Evolutionary conservation across 2,329 filamentous ascomycete genomes (phyloP).

Genomic region (Xylariaceae sp.): DNA sequence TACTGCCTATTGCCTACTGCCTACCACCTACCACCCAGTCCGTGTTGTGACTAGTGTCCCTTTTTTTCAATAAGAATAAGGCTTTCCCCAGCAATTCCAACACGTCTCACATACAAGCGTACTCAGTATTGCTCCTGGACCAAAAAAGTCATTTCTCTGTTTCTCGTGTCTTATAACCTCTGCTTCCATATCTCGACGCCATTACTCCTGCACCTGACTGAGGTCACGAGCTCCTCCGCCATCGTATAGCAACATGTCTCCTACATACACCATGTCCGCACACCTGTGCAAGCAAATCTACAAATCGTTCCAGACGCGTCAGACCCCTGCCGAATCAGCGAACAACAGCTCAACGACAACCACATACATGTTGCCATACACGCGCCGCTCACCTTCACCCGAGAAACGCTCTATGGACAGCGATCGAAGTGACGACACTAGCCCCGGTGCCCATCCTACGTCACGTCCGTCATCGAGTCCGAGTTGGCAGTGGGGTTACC

Average conservation of each 20-base stretch:
- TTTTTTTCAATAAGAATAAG: not conserved
- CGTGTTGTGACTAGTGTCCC: not conserved
- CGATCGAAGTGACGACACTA: constrained; percentile 43
- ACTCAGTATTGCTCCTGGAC: too few species aligned
- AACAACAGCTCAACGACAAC: constrained; percentile 29
- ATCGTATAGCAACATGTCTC: constrained; percentile 49
- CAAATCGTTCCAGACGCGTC: constrained; percentile 59
- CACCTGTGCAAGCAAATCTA: constrained; percentile 64
- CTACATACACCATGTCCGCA: constrained; percentile 63
- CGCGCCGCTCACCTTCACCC: constrained; percentile 41
- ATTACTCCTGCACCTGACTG: not conserved
- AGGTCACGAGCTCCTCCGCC: constrained; percentile 8
- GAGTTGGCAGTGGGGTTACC: constrained; percentile 38
- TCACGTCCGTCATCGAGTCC: constrained; percentile 37
- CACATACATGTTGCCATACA: constrained; percentile 26
- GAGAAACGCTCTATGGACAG: constrained; percentile 53
- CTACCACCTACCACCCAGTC: not conserved
- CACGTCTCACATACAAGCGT: not conserved
- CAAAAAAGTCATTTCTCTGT: too few species aligned
- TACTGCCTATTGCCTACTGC: not conserved
- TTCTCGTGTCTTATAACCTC: not conserved
- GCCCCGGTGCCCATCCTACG: constrained; percentile 31
- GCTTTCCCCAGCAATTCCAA: not conserved
- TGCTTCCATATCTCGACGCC: not conserved
- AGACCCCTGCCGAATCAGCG: constrained; percentile 41